Percentiles rank a stretch among this genome's conserved stretches.
Conservation (phyloP, 306 rosid genomes). For the Castanea sativa region DNA sequence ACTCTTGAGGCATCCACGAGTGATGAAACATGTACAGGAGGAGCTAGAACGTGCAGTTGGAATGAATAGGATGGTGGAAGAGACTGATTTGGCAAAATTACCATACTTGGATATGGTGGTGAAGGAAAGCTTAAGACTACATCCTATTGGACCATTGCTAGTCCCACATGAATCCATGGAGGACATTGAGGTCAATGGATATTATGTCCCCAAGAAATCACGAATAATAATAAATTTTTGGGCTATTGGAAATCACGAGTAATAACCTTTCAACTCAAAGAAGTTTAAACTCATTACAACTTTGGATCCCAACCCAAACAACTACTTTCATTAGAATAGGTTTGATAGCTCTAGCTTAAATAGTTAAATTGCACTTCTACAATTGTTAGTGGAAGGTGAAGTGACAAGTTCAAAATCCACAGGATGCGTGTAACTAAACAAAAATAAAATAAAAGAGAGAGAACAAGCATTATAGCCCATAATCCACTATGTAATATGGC, state of each 20-base stretch:
- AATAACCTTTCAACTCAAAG: too few species aligned
- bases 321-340: too few species aligned
- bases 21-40: conserved; percentile 40
- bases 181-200: conserved; percentile 10
- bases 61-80: conserved; percentile 27
- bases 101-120: conserved; percentile 36
- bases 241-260: conserved; percentile 19
- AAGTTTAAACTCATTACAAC: too few species aligned
- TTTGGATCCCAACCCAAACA: too few species aligned
- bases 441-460: too few species aligned
- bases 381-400: too few species aligned
- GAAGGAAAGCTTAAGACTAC: conserved; percentile 41
- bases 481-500: neutral
- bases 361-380: too few species aligned
- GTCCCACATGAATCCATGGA: conserved; percentile 12
- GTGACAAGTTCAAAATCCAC: too few species aligned
- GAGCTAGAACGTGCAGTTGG: conserved; percentile 35
- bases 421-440: too few species aligned
- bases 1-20: conserved; percentile 38
- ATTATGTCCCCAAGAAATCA: conserved; percentile 18
- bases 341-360: too few species aligned
- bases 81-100: conserved; percentile 28
- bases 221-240: conserved; percentile 19
- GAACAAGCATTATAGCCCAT: neutral
- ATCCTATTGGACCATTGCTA: conserved; percentile 27